Percentiles rank a stretch among this genome's conserved stretches.
phyloP scores from a whole-genome alignment of 257 asterid genomes.

The Rauvolfia tetraphylla region DNA sequence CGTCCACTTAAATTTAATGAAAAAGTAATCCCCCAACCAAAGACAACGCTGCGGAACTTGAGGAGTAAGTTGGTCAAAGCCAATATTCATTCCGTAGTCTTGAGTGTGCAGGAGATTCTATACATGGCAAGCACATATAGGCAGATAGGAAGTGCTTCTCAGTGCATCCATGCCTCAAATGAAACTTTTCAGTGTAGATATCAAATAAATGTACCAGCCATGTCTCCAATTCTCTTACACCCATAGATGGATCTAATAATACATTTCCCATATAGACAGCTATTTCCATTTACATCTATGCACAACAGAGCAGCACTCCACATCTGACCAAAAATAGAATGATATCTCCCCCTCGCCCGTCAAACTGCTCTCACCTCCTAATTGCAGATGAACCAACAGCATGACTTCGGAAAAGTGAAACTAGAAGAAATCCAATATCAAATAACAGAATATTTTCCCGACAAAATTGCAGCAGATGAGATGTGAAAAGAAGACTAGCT shows the following conservation, averaged over 20 bases:
- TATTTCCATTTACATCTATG: not conserved
- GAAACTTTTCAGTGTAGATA: not conserved
- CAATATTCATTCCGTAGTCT: not conserved
- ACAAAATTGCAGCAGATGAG: not conserved
- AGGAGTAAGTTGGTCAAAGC: not conserved
- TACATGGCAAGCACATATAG: not conserved
- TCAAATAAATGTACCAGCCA: not conserved
- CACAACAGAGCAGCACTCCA: not conserved
- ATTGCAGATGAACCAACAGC: not conserved
- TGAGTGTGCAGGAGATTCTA: not conserved
- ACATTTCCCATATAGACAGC: not conserved
- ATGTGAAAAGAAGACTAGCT: not conserved
- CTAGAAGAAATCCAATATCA: not conserved
- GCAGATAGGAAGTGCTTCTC: too few species aligned
- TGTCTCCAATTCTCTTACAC: not conserved
- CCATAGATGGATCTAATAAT: not conserved
- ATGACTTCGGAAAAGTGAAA: not conserved
- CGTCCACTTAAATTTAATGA: not conserved
- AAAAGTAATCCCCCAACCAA: not conserved
- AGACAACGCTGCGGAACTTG: not conserved
- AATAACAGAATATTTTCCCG: not conserved
- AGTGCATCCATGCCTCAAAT: not conserved
- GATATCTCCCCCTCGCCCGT: too few species aligned
- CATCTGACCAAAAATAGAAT: too few species aligned
- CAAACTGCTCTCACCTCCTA: not conserved